A percentile compares a stretch with the other conserved stretches of the same genome.
Conservation (phyloP, 305 asterid genomes). For the Fraxinus paxiana region DNA sequence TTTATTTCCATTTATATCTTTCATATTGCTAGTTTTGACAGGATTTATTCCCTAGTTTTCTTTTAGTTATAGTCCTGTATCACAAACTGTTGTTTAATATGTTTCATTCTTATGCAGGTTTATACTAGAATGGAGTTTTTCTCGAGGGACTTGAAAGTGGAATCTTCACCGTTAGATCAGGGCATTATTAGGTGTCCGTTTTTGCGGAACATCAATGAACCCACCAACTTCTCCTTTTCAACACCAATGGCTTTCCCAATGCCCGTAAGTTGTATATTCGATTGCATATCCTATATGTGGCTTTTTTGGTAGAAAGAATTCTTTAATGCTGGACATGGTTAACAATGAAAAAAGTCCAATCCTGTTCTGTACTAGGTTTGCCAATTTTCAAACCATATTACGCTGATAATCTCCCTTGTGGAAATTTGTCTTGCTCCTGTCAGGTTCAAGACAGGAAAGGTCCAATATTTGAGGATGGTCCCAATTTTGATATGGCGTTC, state of each 20-base stretch:
- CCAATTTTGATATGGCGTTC: slow-evolving; percentile 84
- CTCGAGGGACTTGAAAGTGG: slow-evolving; percentile 48
- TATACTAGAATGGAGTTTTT: slow-evolving; percentile 54
- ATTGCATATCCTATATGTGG: neutral
- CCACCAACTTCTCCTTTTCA: slow-evolving; percentile 80
- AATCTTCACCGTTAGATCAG: slow-evolving; percentile 50
- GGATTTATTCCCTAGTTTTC: neutral
- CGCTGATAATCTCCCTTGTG: slow-evolving; percentile 1
- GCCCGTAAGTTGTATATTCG: slow-evolving; percentile 47
- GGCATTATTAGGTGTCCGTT: slow-evolving; percentile 77
- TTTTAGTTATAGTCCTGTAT: neutral
- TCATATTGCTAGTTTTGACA: neutral
- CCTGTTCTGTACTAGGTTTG: neutral
- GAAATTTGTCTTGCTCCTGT: slow-evolving; percentile 12
- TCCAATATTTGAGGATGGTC: slow-evolving; percentile 93
- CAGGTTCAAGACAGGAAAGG: slow-evolving; percentile 63
- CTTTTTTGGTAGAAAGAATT: neutral
- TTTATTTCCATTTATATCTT: neutral
- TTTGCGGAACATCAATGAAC: slow-evolving; percentile 83
- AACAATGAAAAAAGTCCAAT: slow-evolving; percentile 6
- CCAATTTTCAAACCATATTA: neutral
- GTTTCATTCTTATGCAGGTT: slow-evolving; percentile 37
- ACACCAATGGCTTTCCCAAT: slow-evolving; percentile 46
- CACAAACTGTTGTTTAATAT: slow-evolving; percentile 1
- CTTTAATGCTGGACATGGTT: neutral